Conservation (phyloP, 495 filamentous ascomycete genomes). For the Viridothelium virens region DNA sequence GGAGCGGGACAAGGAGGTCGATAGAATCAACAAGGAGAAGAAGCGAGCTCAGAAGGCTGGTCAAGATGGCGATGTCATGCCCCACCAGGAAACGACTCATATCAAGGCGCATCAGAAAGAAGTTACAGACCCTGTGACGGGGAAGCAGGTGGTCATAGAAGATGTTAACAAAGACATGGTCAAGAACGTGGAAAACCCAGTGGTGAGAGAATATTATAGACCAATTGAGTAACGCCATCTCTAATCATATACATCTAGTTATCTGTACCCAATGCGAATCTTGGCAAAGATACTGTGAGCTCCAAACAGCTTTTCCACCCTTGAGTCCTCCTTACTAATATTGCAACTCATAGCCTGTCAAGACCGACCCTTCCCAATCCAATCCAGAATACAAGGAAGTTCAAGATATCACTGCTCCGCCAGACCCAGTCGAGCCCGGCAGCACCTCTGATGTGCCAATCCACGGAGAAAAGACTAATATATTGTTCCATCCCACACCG, state of each 20-base stretch:
- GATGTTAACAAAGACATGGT: constrained; percentile 65
- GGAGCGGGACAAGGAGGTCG: constrained; percentile 60
- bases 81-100: constrained; percentile 41
- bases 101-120: constrained; percentile 41
- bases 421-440: constrained; percentile 70
- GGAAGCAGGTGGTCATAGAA: constrained; percentile 77
- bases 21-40: constrained; percentile 34
- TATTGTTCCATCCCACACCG: constrained; percentile 91
- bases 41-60: constrained; percentile 29
- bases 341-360: constrained; percentile 39
- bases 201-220: constrained; percentile 37
- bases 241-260: constrained; percentile 42
- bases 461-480: constrained; percentile 90
- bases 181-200: constrained; percentile 61
- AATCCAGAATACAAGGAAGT: constrained; percentile 68
- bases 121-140: constrained; percentile 83
- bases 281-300: constrained; percentile 60
- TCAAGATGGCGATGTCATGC: constrained; percentile 32
- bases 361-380: constrained; percentile 54
- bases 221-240: neutral
- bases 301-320: neutral
- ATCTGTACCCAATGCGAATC: constrained; percentile 82
- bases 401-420: constrained; percentile 86
- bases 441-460: constrained; percentile 90
- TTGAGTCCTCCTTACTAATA: neutral